phyloP scores from a whole-genome alignment of 768 basidiomycete genomes.

The Tricholoma sp. region DNA sequence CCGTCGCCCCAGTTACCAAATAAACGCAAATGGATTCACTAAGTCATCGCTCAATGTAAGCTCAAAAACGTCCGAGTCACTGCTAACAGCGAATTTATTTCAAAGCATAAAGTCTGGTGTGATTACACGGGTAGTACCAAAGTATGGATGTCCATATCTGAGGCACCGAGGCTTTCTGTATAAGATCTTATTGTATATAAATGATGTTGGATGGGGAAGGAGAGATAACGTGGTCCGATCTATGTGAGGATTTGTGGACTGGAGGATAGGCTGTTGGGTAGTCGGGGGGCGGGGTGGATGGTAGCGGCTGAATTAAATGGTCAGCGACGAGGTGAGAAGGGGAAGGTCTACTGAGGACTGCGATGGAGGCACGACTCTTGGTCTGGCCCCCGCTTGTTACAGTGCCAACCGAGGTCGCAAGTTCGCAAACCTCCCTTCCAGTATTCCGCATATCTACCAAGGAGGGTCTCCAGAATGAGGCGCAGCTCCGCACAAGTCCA shows the following conservation, averaged over 20 bases:
- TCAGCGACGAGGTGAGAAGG: background rate
- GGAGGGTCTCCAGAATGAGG: constrained; percentile 1
- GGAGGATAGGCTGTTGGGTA: background rate
- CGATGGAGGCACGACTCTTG: background rate
- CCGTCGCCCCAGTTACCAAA: background rate
- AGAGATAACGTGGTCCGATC: background rate
- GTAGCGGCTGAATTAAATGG: background rate
- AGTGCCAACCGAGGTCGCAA: background rate
- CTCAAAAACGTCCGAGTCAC: no score
- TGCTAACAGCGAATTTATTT: no score
- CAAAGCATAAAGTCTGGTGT: background rate
- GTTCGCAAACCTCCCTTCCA: background rate
- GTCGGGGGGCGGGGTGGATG: background rate
- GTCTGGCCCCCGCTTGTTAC: background rate
- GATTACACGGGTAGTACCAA: background rate
- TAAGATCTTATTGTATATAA: background rate
- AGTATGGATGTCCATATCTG: background rate
- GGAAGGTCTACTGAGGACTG: background rate
- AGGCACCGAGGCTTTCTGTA: background rate
- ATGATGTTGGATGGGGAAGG: background rate
- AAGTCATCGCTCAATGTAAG: no score
- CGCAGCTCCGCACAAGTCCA: constrained; percentile 22
- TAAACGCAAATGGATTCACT: background rate
- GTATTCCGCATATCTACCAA: background rate
- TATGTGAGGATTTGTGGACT: background rate